Conservation (phyloP, 345 rosid genomes). For the Hevea brasiliensis region DNA sequence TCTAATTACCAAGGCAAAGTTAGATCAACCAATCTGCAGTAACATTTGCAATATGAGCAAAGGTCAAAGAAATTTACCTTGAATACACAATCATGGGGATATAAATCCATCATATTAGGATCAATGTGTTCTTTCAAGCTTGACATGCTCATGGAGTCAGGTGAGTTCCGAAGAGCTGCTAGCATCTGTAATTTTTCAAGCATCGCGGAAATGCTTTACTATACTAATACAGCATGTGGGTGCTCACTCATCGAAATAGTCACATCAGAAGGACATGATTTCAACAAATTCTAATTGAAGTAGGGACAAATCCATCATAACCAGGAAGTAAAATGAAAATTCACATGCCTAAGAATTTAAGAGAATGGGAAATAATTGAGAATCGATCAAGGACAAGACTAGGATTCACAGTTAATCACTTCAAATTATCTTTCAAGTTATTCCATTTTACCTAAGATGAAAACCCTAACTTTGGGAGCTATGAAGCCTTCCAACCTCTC, state of each 20-base stretch:
- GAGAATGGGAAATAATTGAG: no score
- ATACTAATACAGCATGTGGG: not conserved
- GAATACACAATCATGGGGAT: slow-evolving; percentile 90
- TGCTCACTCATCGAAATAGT: not conserved
- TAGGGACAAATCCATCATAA: not conserved
- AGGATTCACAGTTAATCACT: not conserved
- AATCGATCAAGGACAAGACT: not conserved
- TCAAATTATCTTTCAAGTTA: not conserved
- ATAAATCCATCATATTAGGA: slow-evolving; percentile 77
- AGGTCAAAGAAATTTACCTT: slow-evolving; percentile 51
- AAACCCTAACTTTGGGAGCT: not conserved
- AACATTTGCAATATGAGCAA: not conserved
- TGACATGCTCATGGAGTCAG: slow-evolving; percentile 69
- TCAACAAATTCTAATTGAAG: not conserved
- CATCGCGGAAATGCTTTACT: slow-evolving; percentile 1
- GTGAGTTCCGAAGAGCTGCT: slow-evolving; percentile 63
- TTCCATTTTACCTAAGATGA: not conserved
- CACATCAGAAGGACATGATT: not conserved
- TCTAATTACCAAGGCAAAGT: not conserved
- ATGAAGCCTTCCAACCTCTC: no score
- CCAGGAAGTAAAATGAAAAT: not conserved
- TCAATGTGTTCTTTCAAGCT: slow-evolving; percentile 73
- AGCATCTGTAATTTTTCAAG: slow-evolving; percentile 59
- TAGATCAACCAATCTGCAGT: not conserved
- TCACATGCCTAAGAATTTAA: not conserved